Conservation (phyloP, 1,139 yeast species). For the Magnusiomyces starmeri region DNA sequence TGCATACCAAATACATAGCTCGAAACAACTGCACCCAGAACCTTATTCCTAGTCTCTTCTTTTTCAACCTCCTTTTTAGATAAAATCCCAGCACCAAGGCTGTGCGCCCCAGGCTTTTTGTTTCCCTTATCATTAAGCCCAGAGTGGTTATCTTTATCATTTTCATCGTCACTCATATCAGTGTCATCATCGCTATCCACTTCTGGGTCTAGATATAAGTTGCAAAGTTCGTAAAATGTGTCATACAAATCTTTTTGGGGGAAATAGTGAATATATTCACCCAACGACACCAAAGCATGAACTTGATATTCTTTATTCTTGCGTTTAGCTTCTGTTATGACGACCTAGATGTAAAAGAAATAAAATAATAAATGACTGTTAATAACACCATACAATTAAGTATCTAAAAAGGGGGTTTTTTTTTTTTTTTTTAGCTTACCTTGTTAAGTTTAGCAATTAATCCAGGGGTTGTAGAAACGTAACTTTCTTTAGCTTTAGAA, state of each 20-base stretch:
- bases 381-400: background rate
- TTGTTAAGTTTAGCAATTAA: conserved; percentile 2
- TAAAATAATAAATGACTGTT: no score
- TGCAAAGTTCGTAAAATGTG: conserved; percentile 31
- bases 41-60: conserved; percentile 36
- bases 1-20: conserved; percentile 19
- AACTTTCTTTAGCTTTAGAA: conserved; percentile 31
- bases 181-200: conserved; percentile 24
- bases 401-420: no score
- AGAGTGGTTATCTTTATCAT: conserved; percentile 18
- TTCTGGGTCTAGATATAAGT: conserved; percentile 22
- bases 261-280: conserved; percentile 23
- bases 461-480: background rate
- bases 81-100: background rate
- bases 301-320: conserved; percentile 59
- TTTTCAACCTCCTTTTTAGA: conserved; percentile 23
- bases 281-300: conserved; percentile 27
- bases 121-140: conserved; percentile 6
- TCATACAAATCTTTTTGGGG: conserved; percentile 34
- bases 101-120: no score
- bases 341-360: conserved; percentile 40
- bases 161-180: conserved; percentile 26
- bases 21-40: conserved; percentile 27
- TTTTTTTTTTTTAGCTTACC: no score
- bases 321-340: conserved; percentile 57